Percentiles rank a stretch among this genome's conserved stretches.
Evolutionary conservation across 1,284 basidiomycete genomes (phyloP).

Genomic region (Irpex rosettiformis): DNA sequence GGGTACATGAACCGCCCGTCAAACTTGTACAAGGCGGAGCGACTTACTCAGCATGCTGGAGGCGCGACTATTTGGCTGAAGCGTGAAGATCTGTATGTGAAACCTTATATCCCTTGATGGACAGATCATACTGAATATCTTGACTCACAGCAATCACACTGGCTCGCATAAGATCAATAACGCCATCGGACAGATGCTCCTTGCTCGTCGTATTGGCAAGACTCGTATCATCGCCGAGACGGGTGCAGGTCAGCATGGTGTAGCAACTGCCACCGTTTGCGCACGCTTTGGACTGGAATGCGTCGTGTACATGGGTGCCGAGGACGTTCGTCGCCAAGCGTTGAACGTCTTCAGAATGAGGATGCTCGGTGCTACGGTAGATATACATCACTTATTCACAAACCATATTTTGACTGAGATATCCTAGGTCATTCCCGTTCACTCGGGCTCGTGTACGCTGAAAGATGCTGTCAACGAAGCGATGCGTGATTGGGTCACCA

Average conservation of each 20-base stretch:
- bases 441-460: conserved; percentile 91
- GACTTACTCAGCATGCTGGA: conserved; percentile 64
- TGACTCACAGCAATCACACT: conserved; percentile 85
- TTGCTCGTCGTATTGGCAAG: conserved; percentile 92
- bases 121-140: no score
- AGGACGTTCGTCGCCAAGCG: conserved; percentile 93
- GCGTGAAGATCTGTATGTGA: conserved; percentile 87
- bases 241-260: conserved; percentile 97
- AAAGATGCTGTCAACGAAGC: conserved; percentile 99
- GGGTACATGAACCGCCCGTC: conserved; percentile 83
- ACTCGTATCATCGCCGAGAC: conserved; percentile 98
- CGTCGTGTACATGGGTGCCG: conserved; percentile 97
- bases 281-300: conserved; percentile 97
- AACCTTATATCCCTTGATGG: no score
- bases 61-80: conserved; percentile 98
- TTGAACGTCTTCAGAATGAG: conserved; percentile 98
- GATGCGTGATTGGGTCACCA: conserved; percentile 97
- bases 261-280: conserved; percentile 97
- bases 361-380: conserved; percentile 86
- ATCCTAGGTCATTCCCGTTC: conserved; percentile 83
- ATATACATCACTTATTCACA: neutral
- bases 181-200: conserved; percentile 91
- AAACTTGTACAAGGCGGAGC: conserved; percentile 67
- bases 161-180: conserved; percentile 98
- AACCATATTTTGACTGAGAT: conserved; percentile 6